These are phyloP conservation scores for Epichloe uncinata DNA, from an alignment of 2,329 filamentous ascomycete species.

Conservation along the genomic window DNA sequence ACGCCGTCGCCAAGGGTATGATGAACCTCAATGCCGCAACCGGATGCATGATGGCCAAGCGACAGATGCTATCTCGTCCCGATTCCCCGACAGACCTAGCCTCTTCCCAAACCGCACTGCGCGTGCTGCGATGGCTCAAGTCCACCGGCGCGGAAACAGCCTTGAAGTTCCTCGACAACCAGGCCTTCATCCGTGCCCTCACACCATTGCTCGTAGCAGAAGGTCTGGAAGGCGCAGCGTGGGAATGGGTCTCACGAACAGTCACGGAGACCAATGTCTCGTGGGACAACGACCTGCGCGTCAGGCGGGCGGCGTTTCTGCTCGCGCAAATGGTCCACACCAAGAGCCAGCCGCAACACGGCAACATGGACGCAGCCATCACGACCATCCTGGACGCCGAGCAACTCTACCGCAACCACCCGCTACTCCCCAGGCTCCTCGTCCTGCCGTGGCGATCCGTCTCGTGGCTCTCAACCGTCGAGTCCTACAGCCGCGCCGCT, in stretches of 20 bases:
- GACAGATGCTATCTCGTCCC: constrained; percentile 22
- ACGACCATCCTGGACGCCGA: constrained; percentile 33
- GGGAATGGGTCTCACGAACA: constrained; percentile 37
- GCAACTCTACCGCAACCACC: constrained; percentile 24
- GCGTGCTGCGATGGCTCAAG: constrained; percentile 40
- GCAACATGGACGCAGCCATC: constrained; percentile 37
- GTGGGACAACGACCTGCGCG: constrained; percentile 11
- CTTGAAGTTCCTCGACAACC: constrained; percentile 30
- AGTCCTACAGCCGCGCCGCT: constrained; percentile 29
- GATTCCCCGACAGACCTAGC: constrained; percentile 19
- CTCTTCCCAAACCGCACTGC: constrained; percentile 30
- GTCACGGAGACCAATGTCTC: constrained; percentile 15
- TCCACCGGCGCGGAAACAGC: constrained; percentile 33
- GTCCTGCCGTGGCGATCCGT: constrained; percentile 32
- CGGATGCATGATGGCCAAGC: constrained; percentile 38
- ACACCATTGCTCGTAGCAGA: constrained; percentile 40
- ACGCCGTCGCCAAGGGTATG: constrained; percentile 40
- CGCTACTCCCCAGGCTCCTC: constrained; percentile 23
- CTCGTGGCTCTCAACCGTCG: constrained; percentile 39
- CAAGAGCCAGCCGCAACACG: constrained; percentile 23
- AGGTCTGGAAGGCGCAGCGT: constrained; percentile 34
- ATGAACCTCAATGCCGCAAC: constrained; percentile 41
- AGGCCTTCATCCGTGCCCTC: constrained; percentile 26
- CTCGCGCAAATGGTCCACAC: constrained; percentile 30
- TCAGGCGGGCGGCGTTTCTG: constrained; percentile 18